Conservation (phyloP, 2,329 filamentous ascomycete species). For the Botrytis sinoallii region DNA sequence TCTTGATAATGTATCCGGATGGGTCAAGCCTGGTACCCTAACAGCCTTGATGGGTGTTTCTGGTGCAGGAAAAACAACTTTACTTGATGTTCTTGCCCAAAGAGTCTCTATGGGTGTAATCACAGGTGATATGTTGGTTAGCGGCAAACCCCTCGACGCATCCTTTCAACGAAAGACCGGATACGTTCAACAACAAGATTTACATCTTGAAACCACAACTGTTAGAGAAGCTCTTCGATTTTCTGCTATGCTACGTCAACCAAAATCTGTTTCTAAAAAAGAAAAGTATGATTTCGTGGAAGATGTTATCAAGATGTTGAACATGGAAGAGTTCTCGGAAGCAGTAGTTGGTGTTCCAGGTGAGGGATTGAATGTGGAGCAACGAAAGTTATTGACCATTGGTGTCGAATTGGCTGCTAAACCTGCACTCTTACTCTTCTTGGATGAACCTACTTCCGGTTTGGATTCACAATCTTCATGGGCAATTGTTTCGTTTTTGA, state of each 20-base stretch:
- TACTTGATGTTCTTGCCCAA: conserved; percentile 76
- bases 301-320: conserved; percentile 85
- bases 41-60: conserved; percentile 68
- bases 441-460: conserved; percentile 93
- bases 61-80: conserved; percentile 85
- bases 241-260: conserved; percentile 82
- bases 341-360: conserved; percentile 89
- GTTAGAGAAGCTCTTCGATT: conserved; percentile 77
- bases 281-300: conserved; percentile 89
- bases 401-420: conserved; percentile 95
- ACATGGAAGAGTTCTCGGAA: conserved; percentile 89
- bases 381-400: conserved; percentile 78
- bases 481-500: conserved; percentile 83
- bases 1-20: conserved; percentile 67
- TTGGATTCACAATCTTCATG: conserved; percentile 92
- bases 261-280: conserved; percentile 63
- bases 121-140: conserved; percentile 68
- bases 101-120: conserved; percentile 89
- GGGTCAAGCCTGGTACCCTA: conserved; percentile 68
- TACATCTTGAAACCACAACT: conserved; percentile 80
- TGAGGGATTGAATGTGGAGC: conserved; percentile 74
- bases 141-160: conserved; percentile 38
- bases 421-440: conserved; percentile 82
- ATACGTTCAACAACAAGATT: conserved; percentile 90
- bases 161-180: conserved; percentile 92